phyloP scores from a whole-genome alignment of 2,329 filamentous ascomycete genomes.

The Fusarium paranaense region DNA sequence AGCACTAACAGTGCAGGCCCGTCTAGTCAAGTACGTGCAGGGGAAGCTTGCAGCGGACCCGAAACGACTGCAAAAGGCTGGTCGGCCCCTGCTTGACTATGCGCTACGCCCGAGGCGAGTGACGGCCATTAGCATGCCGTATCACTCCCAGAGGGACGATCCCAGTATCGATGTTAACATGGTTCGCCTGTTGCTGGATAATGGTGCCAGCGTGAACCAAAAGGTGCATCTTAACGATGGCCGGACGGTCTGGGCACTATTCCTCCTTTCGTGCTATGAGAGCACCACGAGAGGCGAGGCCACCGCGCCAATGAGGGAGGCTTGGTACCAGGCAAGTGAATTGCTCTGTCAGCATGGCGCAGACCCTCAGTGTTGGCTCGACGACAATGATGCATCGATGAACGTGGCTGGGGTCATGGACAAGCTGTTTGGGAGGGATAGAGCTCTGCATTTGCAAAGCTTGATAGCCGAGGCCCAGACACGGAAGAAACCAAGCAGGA shows the following conservation, averaged over 20 bases:
- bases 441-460: neutral
- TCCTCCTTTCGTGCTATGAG: neutral
- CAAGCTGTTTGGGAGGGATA: neutral
- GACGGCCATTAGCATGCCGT: slow-evolving; percentile 1
- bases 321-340: neutral
- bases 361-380: neutral
- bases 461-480: neutral
- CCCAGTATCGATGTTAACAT: slow-evolving; percentile 7
- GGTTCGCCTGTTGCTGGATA: neutral
- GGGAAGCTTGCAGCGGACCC: neutral
- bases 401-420: neutral
- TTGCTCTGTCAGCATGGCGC: neutral
- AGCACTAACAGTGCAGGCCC: neutral
- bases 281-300: neutral
- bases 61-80: neutral
- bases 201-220: neutral
- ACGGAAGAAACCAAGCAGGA: neutral
- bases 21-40: neutral
- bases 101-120: slow-evolving; percentile 9
- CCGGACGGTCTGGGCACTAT: neutral
- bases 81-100: neutral
- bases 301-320: neutral
- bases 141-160: slow-evolving; percentile 2
- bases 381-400: neutral
- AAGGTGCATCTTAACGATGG: neutral